Base-by-base conservation (phyloP, 1,139 yeast species). In the Taphrina communis region DNA sequence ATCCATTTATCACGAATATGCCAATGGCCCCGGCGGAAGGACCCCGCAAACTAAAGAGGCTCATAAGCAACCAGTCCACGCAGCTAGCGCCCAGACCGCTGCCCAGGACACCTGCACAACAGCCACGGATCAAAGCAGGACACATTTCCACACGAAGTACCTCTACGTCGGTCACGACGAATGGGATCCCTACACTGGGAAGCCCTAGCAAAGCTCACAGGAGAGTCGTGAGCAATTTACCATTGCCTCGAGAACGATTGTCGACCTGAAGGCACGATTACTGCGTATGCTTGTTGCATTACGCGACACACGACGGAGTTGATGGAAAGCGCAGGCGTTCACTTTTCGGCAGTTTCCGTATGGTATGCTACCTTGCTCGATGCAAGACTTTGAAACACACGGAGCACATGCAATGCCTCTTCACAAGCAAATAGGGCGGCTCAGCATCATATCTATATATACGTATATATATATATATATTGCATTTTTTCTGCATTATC, bases 1-100 rank as follows among this genome's bases (percentile, higher is more conserved):
- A 84, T 73, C 79, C 77, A 55, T 82, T 81, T 70, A 73, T 80
- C 31, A 75, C 78, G 6, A 79, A 80, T 9, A 58, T 65, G 42
- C 41, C 53, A 7, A 52, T 52, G 60, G 14, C 48, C 6, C 11
- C 19, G 38, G 11, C 36, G 11, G 62, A 44, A 7, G 25, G 36
- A n/a, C 42, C 62, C 6, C 36, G 21, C 50, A 58, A 31, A 35
- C n/a, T 17, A 8, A 42, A 46, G 42, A 58, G 25, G 53, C 25
- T 58, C 1, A 14, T 58, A 17, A 58, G 21, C 53, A 58, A 58
- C 42, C 41, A 21, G 52, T 25, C 25, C 31, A 58, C 62, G 8
- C 14, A 11, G 8, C 35, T 58, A 12, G 48, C 60, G 7, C 42
- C 42, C 6, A 19, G 44, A 6, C 60, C 39, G 17, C 2, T 56